phyloP scores from a whole-genome alignment of 345 rosid species.

The Eucalyptus regnans region DNA sequence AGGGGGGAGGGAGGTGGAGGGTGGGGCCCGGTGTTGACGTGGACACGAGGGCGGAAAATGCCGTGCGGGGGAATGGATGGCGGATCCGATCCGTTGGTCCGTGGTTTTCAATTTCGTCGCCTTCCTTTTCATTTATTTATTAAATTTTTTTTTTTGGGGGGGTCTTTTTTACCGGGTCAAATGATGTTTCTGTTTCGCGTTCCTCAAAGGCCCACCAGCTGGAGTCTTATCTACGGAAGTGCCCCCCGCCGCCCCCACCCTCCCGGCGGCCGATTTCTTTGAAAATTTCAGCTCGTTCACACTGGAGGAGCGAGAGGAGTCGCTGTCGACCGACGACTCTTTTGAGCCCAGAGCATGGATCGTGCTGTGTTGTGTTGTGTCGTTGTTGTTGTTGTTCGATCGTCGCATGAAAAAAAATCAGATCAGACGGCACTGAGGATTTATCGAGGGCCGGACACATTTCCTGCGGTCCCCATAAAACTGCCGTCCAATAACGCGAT shows the following conservation, averaged over 20 bases:
- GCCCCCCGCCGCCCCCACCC: neutral
- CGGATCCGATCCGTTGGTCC: neutral
- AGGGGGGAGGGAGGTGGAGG: neutral
- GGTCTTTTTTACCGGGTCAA: neutral
- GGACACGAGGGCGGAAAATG: neutral
- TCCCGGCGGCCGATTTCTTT: neutral
- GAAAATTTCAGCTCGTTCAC: neutral
- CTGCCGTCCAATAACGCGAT: fast-evolving
- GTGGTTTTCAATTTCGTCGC: neutral
- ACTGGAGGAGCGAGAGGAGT: neutral
- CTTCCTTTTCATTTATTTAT: neutral
- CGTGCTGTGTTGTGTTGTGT: neutral
- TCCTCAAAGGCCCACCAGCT: neutral
- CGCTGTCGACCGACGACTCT: neutral
- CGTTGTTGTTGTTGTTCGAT: neutral
- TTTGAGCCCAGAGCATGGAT: neutral
- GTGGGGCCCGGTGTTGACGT: neutral
- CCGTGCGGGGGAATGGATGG: neutral
- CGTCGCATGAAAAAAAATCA: neutral
- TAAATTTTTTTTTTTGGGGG: neutral
- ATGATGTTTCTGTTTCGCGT: neutral
- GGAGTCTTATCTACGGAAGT: neutral
- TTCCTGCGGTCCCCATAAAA: neutral
- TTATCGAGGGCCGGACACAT: neutral
- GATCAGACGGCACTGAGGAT: neutral